Percentiles rank a stretch among this genome's conserved stretches.
Evolutionary conservation across 2,329 filamentous ascomycete genomes (phyloP).

Genomic region (Ophiostoma fasciatum): DNA sequence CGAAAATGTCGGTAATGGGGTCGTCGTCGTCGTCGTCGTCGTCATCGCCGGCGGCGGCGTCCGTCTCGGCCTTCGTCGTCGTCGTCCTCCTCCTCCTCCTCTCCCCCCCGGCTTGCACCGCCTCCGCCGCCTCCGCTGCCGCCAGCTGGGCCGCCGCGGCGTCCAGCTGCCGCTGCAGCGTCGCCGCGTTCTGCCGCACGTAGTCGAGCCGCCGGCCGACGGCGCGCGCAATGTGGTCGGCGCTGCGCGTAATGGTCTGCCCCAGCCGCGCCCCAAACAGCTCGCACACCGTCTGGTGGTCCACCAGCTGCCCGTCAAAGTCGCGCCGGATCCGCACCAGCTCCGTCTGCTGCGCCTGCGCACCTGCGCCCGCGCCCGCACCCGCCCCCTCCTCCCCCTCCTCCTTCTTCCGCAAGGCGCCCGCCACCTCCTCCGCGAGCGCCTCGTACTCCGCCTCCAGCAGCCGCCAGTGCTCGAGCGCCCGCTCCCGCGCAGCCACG

Average conservation of each 20-base stretch:
- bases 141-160: slow-evolving; percentile 55
- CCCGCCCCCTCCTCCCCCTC: slow-evolving; percentile 15
- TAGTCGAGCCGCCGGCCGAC: slow-evolving; percentile 75
- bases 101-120: background rate
- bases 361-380: too few relatives aligned
- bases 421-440: slow-evolving; percentile 61
- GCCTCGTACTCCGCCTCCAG: slow-evolving; percentile 89
- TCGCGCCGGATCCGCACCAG: slow-evolving; percentile 42
- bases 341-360: slow-evolving; percentile 25
- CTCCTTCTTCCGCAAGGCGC: slow-evolving; percentile 19
- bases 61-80: too few relatives aligned
- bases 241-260: slow-evolving; percentile 26
- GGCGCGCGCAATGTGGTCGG: slow-evolving; percentile 49
- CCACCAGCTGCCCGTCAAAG: slow-evolving; percentile 50
- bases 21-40: slow-evolving; percentile 49
- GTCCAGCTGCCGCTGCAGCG: slow-evolving; percentile 58
- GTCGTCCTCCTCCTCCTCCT: slow-evolving; percentile 37
- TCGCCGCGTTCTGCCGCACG: slow-evolving; percentile 65
- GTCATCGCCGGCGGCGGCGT: slow-evolving; percentile 35
- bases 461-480: slow-evolving; percentile 74
- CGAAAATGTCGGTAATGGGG: slow-evolving; percentile 79
- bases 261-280: slow-evolving; percentile 27
- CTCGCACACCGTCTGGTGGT: slow-evolving; percentile 37
- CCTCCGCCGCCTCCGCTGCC: slow-evolving; percentile 38
- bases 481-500: slow-evolving; percentile 56